phyloP scores from a whole-genome alignment of 805 yeast species.

The Candida schatavii region DNA sequence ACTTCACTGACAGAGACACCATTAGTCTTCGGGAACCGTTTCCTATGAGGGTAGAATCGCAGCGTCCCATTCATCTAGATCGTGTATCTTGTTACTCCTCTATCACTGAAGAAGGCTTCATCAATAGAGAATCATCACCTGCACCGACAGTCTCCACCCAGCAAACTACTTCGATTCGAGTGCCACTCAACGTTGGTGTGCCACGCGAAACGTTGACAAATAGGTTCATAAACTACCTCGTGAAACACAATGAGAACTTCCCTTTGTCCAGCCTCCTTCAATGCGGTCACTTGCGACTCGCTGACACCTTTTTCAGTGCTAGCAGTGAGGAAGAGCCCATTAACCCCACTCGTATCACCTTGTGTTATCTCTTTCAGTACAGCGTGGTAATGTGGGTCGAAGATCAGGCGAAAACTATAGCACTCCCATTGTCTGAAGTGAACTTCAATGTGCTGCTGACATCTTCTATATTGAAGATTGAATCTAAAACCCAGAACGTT shows the following conservation, averaged over 20 bases:
- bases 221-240: conserved; percentile 25
- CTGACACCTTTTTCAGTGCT: conserved; percentile 28
- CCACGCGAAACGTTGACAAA: conserved; percentile 28
- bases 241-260: conserved; percentile 21
- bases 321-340: conserved; percentile 9
- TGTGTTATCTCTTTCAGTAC: conserved; percentile 33
- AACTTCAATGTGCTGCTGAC: conserved; percentile 12
- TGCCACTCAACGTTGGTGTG: conserved; percentile 14
- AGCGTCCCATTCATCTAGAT: not conserved
- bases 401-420: conserved; percentile 8
- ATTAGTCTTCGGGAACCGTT: too few relatives aligned
- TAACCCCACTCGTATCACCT: conserved; percentile 5
- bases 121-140: conserved; percentile 15
- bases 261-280: conserved; percentile 24
- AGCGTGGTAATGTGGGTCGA: conserved; percentile 25
- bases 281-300: conserved; percentile 36
- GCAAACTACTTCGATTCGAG: conserved; percentile 16
- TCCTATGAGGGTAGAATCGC: not conserved
- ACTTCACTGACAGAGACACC: too few relatives aligned
- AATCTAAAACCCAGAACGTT: conserved; percentile 6
- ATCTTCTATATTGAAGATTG: conserved; percentile 22
- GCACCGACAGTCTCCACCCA: conserved; percentile 16
- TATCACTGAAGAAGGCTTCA: not conserved
- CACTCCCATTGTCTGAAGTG: conserved; percentile 10
- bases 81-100: not conserved